A percentile compares a stretch with the other conserved stretches of the same genome.
phyloP scores from a whole-genome alignment of 2,329 filamentous ascomycete species.

The Kalaharituber pfeilii region DNA sequence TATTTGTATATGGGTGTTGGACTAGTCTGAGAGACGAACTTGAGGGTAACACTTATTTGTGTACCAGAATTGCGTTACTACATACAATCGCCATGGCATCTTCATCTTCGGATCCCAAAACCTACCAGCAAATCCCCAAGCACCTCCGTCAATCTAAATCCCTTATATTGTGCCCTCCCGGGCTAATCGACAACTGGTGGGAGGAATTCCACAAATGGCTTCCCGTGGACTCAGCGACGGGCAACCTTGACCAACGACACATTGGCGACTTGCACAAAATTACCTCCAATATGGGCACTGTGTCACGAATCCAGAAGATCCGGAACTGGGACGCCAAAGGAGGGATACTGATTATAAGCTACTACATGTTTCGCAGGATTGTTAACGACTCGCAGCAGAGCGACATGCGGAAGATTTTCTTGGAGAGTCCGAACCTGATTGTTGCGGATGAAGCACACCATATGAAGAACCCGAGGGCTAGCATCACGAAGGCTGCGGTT shows the following conservation, averaged over 20 bases:
- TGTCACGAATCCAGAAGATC: constrained; percentile 33
- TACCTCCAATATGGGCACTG: constrained; percentile 28
- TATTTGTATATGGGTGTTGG: not conserved
- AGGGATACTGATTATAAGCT: constrained; percentile 63
- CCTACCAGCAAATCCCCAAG: constrained; percentile 50
- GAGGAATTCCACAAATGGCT: constrained; percentile 59
- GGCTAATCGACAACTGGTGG: constrained; percentile 63
- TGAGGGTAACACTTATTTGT: not conserved
- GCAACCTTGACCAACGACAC: constrained; percentile 31
- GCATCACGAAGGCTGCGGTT: constrained; percentile 37
- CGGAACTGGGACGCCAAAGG: constrained; percentile 44
- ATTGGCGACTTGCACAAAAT: constrained; percentile 43
- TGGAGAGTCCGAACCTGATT: constrained; percentile 50
- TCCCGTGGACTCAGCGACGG: constrained; percentile 2
- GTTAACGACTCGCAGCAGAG: constrained; percentile 24
- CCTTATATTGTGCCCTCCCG: constrained; percentile 58
- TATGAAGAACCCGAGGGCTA: constrained; percentile 48
- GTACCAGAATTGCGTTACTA: constrained; percentile 60
- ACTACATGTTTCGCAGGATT: constrained; percentile 41
- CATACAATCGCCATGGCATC: constrained; percentile 53
- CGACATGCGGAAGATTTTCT: constrained; percentile 34
- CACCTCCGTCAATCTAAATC: constrained; percentile 45
- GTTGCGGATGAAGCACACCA: constrained; percentile 72
- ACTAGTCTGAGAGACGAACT: not conserved
- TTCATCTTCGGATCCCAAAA: constrained; percentile 37